phyloP scores from a whole-genome alignment of 2,329 filamentous ascomycete species.

The Thielaviopsis populi region DNA sequence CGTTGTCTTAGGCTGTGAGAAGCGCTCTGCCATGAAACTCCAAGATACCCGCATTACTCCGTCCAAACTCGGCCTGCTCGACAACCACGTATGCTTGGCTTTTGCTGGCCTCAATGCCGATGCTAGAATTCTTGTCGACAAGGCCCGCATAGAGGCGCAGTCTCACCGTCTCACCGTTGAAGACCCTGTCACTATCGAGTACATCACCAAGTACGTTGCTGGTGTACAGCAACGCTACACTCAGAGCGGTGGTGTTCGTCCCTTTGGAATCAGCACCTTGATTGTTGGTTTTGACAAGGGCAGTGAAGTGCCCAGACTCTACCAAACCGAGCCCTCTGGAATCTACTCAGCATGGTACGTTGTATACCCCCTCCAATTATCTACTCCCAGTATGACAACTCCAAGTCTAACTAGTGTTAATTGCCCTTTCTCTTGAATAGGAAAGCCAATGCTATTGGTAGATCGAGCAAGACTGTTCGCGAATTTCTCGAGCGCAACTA shows the following conservation, averaged over 20 bases:
- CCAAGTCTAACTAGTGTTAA: neutral
- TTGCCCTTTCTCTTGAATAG: conserved; percentile 31
- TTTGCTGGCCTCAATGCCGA: conserved; percentile 97
- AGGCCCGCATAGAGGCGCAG: conserved; percentile 91
- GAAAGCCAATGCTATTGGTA: conserved; percentile 98
- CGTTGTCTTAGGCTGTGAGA: conserved; percentile 94
- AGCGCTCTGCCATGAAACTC: conserved; percentile 97
- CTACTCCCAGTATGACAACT: neutral
- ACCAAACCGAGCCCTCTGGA: conserved; percentile 97
- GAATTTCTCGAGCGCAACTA: conserved; percentile 99
- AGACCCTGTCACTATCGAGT: conserved; percentile 94
- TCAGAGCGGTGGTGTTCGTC: conserved; percentile 91
- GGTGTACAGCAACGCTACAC: conserved; percentile 98
- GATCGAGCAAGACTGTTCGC: conserved; percentile 96
- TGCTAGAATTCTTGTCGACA: conserved; percentile 94
- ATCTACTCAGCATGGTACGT: conserved; percentile 94
- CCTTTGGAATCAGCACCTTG: conserved; percentile 96
- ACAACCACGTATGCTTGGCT: conserved; percentile 89
- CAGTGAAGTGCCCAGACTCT: conserved; percentile 74
- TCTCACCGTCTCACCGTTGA: conserved; percentile 94
- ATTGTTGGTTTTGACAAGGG: conserved; percentile 97
- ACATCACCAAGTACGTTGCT: conserved; percentile 98
- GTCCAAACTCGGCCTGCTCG: conserved; percentile 93
- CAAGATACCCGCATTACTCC: conserved; percentile 98
- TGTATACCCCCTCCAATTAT: conserved; percentile 21